Base-by-base conservation (phyloP, 495 filamentous ascomycete species). In the Penicillium pancosmium region DNA sequence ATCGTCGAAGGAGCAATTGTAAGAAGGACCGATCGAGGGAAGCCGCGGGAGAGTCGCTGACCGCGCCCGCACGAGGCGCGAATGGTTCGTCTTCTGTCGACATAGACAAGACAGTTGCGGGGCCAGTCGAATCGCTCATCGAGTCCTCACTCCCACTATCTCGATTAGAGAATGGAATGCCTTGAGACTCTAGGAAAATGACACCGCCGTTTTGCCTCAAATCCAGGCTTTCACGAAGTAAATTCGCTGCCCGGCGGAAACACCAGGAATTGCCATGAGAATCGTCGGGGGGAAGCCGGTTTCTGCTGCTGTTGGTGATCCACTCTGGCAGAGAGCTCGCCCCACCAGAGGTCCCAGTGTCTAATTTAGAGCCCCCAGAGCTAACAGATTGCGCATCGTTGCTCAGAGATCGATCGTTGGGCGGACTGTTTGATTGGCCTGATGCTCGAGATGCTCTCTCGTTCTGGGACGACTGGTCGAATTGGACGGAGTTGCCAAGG, bases 141-240 rank as follows among this genome's bases (percentile, higher is more conserved):
- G 71, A 72, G 15, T 62, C 66, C 52, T 75, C 75, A 35, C 72
- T 74, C 11, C 64, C 73, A 19, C 62, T 66, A n/a, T 77, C 74
- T 1, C 57, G 47, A 43, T 74, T 72, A 10, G 68, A 33, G 10
- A 68, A 54, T 5, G 71, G 68, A n/a, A 35, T 65, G 38, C 68
- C 73, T 35, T 66, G 71, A 8, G 70, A 68, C 40, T 78, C 82
- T n/a, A 83, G 71, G 60, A 86, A 86, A 2, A 84, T 76, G 12
- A 84, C 80, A 9, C 82, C 84, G 4, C 83, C 80, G 38, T 79
- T 73, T 1, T 63, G 63, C 27, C 73, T 75, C 8, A 87, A 47
- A 51, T 83, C 82, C 10, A 86, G 72, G 21, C 82, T 80, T 56
- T 86, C 80, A 4, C 80, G 79, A 10, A 88, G 73, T 1, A 88